A percentile compares a stretch with the other conserved stretches of the same genome.
These are phyloP conservation scores for Echinochloa phyllopogon DNA, from an alignment of 176 grass and related monocot species.

Conservation along the genomic window DNA sequence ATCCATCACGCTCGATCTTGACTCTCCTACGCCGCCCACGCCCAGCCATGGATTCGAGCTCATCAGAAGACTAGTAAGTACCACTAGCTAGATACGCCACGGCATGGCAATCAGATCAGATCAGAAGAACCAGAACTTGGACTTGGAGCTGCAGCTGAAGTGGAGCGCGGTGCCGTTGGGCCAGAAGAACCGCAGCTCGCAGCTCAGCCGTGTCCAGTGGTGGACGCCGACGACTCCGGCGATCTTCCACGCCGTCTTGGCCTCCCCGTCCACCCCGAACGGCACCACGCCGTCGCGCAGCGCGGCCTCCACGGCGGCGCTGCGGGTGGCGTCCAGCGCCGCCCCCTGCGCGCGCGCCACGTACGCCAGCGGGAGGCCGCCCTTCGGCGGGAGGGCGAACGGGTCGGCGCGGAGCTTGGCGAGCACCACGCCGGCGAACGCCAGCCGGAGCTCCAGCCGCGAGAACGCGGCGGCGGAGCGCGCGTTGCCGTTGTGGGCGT, in stretches of 20 bases:
- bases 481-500: conserved; percentile 63
- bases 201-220: conserved; percentile 56
- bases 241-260: conserved; percentile 56
- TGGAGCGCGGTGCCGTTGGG: conserved; percentile 42
- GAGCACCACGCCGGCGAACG: conserved; percentile 53
- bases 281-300: conserved; percentile 57
- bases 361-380: conserved; percentile 57
- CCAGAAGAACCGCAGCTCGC: conserved; percentile 62
- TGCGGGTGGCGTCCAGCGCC: conserved; percentile 45
- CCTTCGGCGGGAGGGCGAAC: conserved; percentile 49
- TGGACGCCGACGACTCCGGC: conserved; percentile 42
- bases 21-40: not conserved
- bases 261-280: conserved; percentile 59
- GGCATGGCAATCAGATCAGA: not conserved
- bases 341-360: conserved; percentile 42
- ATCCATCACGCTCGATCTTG: not conserved
- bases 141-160: conserved; percentile 58
- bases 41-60: conserved; percentile 1
- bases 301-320: conserved; percentile 58
- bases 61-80: not conserved
- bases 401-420: conserved; percentile 50
- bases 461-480: conserved; percentile 51
- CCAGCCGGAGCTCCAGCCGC: conserved; percentile 46
- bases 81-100: not conserved
- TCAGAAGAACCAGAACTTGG: conserved; percentile 42